Evolutionary conservation across 2,329 filamentous ascomycete genomes (phyloP).

Genomic region (Hysterium pulicare): DNA sequence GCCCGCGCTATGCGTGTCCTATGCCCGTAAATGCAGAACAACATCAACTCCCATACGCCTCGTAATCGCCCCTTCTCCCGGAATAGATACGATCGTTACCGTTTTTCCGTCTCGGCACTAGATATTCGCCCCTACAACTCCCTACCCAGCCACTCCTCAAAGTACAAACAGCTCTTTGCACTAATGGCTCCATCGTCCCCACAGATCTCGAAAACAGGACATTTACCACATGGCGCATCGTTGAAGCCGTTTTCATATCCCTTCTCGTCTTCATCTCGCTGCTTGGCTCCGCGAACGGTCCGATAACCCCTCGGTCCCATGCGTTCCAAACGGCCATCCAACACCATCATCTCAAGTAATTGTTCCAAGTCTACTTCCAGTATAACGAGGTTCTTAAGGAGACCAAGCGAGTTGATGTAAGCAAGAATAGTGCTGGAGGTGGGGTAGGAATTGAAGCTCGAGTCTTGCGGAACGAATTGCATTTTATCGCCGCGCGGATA

Average conservation of each 20-base stretch:
- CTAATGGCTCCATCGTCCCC: slow-evolving; percentile 87
- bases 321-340: slow-evolving; percentile 78
- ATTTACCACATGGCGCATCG: slow-evolving; percentile 85
- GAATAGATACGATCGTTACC: too few species aligned
- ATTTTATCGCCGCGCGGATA: slow-evolving; percentile 19
- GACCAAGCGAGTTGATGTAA: slow-evolving; percentile 64
- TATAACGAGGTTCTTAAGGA: slow-evolving; percentile 65
- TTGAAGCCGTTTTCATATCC: slow-evolving; percentile 72
- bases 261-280: slow-evolving; percentile 36
- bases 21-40: too few species aligned
- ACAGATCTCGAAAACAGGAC: slow-evolving; percentile 90
- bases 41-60: too few species aligned
- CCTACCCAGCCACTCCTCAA: slow-evolving; percentile 70
- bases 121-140: too few species aligned
- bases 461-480: slow-evolving; percentile 48
- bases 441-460: slow-evolving; percentile 74
- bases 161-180: slow-evolving; percentile 88
- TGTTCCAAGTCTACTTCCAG: slow-evolving; percentile 75
- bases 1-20: too few species aligned
- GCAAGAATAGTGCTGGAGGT: slow-evolving; percentile 75
- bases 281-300: slow-evolving; percentile 35
- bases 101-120: too few species aligned
- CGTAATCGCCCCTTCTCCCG: too few species aligned
- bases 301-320: slow-evolving; percentile 51
- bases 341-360: slow-evolving; percentile 82